Conservation (phyloP, 371 early-diverging fungal species). For the Caulochytrium protostelioides region DNA sequence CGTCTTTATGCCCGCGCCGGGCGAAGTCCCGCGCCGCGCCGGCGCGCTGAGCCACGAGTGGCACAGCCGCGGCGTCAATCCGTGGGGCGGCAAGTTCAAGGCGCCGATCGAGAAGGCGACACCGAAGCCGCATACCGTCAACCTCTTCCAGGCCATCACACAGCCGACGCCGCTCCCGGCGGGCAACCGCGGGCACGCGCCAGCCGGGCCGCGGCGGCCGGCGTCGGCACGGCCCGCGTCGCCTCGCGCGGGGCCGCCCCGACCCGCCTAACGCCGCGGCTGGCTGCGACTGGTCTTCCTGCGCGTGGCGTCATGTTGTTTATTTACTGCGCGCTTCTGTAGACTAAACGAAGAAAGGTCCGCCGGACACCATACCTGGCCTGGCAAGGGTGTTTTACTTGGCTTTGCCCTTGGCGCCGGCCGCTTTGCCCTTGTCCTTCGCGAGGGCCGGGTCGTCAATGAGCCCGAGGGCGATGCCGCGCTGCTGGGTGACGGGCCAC, state of each 20-base stretch:
- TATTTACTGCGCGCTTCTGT: neutral
- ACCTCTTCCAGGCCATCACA: too few species aligned
- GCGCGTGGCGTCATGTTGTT: neutral
- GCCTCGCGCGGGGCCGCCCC: neutral
- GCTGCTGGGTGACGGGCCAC: too few species aligned
- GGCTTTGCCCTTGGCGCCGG: slow-evolving; percentile 10
- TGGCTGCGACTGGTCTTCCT: neutral
- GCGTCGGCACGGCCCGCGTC: neutral
- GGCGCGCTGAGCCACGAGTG: too few species aligned
- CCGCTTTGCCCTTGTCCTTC: too few species aligned
- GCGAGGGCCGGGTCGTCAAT: too few species aligned
- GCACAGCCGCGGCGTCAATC: too few species aligned
- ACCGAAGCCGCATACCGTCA: too few species aligned
- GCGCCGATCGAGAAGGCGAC: neutral
- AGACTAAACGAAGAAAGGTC: too few species aligned
- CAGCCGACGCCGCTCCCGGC: too few species aligned
- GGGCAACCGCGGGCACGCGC: too few species aligned
- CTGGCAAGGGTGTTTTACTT: slow-evolving; percentile 5
- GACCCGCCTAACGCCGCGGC: neutral
- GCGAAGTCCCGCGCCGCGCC: slow-evolving; percentile 13
- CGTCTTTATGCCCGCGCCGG: slow-evolving; percentile 24
- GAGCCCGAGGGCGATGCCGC: too few species aligned
- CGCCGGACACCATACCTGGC: neutral
- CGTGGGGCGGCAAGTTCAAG: slow-evolving; percentile 3
- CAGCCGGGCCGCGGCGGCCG: neutral